Percentiles rank a stretch among this genome's conserved stretches.
phyloP scores from a whole-genome alignment of 805 yeast species.

The Ogataea philodendri region DNA sequence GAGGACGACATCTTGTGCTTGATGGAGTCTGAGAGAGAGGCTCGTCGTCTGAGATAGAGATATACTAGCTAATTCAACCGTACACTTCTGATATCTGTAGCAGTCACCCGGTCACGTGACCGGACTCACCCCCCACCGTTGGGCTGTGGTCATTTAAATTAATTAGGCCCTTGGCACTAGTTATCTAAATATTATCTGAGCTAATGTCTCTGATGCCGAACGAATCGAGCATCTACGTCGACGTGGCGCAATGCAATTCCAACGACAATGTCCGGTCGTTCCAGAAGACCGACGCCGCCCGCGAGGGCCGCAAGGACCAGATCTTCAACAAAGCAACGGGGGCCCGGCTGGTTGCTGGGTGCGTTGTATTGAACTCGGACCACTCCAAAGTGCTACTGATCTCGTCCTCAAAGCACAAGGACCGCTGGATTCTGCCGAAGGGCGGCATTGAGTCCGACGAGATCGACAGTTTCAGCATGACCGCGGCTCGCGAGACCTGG shows the following conservation, averaged over 20 bases:
- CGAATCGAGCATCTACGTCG: slow-evolving; percentile 18
- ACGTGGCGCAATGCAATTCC: slow-evolving; percentile 15
- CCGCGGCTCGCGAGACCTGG: slow-evolving; percentile 92
- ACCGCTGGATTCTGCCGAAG: slow-evolving; percentile 87
- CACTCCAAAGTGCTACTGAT: slow-evolving; percentile 71
- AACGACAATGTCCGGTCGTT: slow-evolving; percentile 20
- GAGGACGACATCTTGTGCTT: slow-evolving; percentile 97
- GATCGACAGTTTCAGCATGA: slow-evolving; percentile 37
- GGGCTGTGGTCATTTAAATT: too few relatives aligned
- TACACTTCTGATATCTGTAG: slow-evolving; percentile 8
- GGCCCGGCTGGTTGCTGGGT: slow-evolving; percentile 91
- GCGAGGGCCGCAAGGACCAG: slow-evolving; percentile 61
- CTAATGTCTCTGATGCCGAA: slow-evolving; percentile 12
- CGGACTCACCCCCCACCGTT: too few relatives aligned
- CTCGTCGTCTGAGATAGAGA: slow-evolving; percentile 83
- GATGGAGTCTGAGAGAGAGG: slow-evolving; percentile 99
- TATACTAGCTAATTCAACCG: slow-evolving; percentile 13
- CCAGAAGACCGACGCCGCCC: slow-evolving; percentile 35
- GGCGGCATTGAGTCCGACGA: slow-evolving; percentile 95
- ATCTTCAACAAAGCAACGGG: slow-evolving; percentile 59
- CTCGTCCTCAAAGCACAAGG: slow-evolving; percentile 64
- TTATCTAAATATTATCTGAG: too few relatives aligned
- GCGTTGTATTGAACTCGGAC: slow-evolving; percentile 63
- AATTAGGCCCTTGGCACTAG: too few relatives aligned
- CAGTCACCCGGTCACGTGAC: slow-evolving; percentile 18